Conservation (phyloP, 768 basidiomycete species). For the Pulveroboletus sp. region DNA sequence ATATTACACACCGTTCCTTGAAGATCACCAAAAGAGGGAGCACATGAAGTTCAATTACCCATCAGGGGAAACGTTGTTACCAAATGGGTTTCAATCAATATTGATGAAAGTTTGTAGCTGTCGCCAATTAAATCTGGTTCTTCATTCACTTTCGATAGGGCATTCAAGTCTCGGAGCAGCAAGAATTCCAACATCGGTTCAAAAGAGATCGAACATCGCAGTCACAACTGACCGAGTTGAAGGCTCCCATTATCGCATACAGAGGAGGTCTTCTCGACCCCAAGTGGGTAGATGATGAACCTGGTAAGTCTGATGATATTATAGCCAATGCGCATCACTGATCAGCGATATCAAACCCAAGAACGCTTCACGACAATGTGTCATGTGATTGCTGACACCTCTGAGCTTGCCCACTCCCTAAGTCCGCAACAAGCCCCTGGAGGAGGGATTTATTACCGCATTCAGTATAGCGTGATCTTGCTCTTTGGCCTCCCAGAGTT, state of each 20-base stretch:
- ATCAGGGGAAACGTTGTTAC: slow-evolving; percentile 14
- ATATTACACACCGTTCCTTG: slow-evolving; percentile 23
- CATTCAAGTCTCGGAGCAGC: slow-evolving; percentile 15
- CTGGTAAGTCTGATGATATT: not conserved
- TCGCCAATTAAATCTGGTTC: no score
- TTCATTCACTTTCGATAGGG: slow-evolving; percentile 1
- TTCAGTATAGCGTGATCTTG: slow-evolving; percentile 20
- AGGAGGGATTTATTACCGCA: slow-evolving; percentile 14
- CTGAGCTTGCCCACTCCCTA: slow-evolving; percentile 1
- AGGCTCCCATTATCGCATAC: slow-evolving; percentile 12
- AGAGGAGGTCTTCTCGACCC: slow-evolving; percentile 10
- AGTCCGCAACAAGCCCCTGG: not conserved
- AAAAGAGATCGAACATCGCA: not conserved
- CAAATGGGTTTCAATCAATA: slow-evolving; percentile 35
- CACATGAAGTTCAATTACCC: not conserved
- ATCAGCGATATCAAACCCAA: not conserved
- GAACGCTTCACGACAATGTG: slow-evolving; percentile 11
- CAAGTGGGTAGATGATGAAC: slow-evolving; percentile 12
- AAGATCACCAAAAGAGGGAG: slow-evolving; percentile 36
- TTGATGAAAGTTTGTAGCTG: slow-evolving; percentile 26
- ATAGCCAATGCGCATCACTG: not conserved
- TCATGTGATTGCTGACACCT: not conserved
- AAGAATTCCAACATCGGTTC: slow-evolving; percentile 1
- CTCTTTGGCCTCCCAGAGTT: slow-evolving; percentile 39
- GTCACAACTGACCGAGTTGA: not conserved